These are phyloP conservation scores for Neonectria sp. DNA, from an alignment of 2,329 filamentous ascomycete species.

Conservation along the genomic window DNA sequence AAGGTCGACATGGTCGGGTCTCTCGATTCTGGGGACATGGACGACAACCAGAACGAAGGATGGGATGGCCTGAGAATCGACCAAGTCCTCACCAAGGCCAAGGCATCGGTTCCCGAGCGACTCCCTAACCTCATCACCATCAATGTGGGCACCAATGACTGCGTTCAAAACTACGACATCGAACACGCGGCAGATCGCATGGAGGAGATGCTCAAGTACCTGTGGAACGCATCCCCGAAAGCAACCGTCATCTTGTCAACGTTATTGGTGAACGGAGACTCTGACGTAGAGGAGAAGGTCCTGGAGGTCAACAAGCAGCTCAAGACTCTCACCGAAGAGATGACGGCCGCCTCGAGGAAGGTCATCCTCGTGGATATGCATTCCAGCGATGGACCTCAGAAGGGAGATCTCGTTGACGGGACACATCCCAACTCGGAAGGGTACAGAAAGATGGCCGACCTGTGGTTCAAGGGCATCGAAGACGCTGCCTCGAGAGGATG, in stretches of 20 bases:
- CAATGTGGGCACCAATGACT: slow-evolving; percentile 63
- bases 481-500: slow-evolving; percentile 25
- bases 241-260: slow-evolving; percentile 58
- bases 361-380: slow-evolving; percentile 61
- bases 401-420: slow-evolving; percentile 54
- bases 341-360: slow-evolving; percentile 48
- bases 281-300: slow-evolving; percentile 48
- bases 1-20: slow-evolving; percentile 59
- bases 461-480: slow-evolving; percentile 26
- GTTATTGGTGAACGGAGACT: slow-evolving; percentile 52
- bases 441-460: slow-evolving; percentile 58
- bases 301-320: slow-evolving; percentile 53
- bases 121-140: slow-evolving; percentile 59
- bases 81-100: slow-evolving; percentile 54
- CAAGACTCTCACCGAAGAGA: slow-evolving; percentile 43
- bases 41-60: slow-evolving; percentile 61
- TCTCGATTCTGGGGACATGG: slow-evolving; percentile 56
- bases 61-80: slow-evolving; percentile 60
- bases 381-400: slow-evolving; percentile 46
- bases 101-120: slow-evolving; percentile 47
- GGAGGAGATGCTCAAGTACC: slow-evolving; percentile 53
- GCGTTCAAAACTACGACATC: slow-evolving; percentile 52
- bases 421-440: slow-evolving; percentile 58
- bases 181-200: slow-evolving; percentile 51
- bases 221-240: slow-evolving; percentile 51